These are phyloP conservation scores for Mariannaea sp. DNA, from an alignment of 2,329 filamentous ascomycete species.

Conservation along the genomic window DNA sequence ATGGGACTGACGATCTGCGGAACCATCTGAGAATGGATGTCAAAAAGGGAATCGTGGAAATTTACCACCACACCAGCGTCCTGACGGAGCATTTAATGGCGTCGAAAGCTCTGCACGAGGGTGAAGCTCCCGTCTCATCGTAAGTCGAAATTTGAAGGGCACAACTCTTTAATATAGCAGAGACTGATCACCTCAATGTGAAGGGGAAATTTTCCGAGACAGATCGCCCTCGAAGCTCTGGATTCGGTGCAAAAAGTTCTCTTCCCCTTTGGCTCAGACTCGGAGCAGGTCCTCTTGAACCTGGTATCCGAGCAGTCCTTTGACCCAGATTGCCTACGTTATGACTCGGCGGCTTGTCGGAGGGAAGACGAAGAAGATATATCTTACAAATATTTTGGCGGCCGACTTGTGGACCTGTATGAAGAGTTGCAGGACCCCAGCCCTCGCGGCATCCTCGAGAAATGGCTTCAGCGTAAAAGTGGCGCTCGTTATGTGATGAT, in stretches of 20 bases:
- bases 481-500: background rate
- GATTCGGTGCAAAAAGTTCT: background rate
- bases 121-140: background rate
- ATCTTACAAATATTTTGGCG: background rate
- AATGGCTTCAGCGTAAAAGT: background rate
- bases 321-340: slow-evolving; percentile 1
- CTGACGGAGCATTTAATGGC: slow-evolving; percentile 2
- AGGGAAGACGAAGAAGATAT: background rate
- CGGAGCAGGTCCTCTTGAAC: background rate
- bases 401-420: background rate
- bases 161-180: too few species aligned
- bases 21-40: slow-evolving; percentile 13
- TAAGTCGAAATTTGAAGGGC: background rate
- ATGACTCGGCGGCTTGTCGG: background rate
- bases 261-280: slow-evolving; percentile 1
- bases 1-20: slow-evolving; percentile 15
- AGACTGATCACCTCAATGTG: background rate
- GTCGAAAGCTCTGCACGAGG: too few species aligned
- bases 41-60: slow-evolving; percentile 6
- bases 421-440: background rate
- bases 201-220: background rate
- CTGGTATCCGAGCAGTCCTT: slow-evolving; percentile 1
- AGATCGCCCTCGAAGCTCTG: slow-evolving; percentile 7
- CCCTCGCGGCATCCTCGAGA: background rate
- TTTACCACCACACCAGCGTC: slow-evolving; percentile 18